Conservation (phyloP, 108 stramenopile genomes). For the Cyclotella atomus region DNA sequence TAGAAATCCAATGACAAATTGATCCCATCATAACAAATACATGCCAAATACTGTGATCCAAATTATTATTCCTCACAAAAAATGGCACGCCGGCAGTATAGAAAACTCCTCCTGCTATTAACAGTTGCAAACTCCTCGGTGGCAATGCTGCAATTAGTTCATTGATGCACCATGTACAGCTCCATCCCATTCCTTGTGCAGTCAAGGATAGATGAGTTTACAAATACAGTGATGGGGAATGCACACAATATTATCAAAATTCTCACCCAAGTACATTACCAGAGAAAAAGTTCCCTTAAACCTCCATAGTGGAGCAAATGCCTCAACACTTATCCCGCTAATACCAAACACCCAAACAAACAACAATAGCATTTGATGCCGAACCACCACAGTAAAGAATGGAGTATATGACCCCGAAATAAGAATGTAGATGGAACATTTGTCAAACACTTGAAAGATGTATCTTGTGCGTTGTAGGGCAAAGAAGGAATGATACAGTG, state of each 20-base stretch:
- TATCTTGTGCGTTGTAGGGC: conserved; percentile 63
- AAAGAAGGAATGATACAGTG: conserved; percentile 92
- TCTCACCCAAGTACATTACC: conserved; percentile 86
- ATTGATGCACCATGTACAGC: conserved; percentile 62
- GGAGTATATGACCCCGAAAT: conserved; percentile 96
- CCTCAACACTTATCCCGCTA: conserved; percentile 75
- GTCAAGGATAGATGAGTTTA: neutral
- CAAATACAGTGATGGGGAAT: neutral
- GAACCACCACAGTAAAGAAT: conserved; percentile 65
- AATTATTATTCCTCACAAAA: conserved; percentile 84
- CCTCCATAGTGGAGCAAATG: conserved; percentile 66
- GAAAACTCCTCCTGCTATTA: conserved; percentile 77
- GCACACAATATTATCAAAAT: neutral
- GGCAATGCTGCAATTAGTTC: conserved; percentile 59
- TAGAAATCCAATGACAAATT: conserved; percentile 78
- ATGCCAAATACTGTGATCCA: conserved; percentile 90
- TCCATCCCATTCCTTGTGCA: conserved; percentile 53
- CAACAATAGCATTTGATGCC: conserved; percentile 72
- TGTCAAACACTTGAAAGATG: conserved; percentile 88
- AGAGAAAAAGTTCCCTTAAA: conserved; percentile 61
- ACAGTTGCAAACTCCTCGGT: conserved; percentile 43
- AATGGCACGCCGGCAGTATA: conserved; percentile 77
- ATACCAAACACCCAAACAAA: conserved; percentile 88
- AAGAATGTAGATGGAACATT: conserved; percentile 95
- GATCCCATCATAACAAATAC: conserved; percentile 72